Conservation (phyloP, 148 eudicot species). For the Rhododendron henanense region DNA sequence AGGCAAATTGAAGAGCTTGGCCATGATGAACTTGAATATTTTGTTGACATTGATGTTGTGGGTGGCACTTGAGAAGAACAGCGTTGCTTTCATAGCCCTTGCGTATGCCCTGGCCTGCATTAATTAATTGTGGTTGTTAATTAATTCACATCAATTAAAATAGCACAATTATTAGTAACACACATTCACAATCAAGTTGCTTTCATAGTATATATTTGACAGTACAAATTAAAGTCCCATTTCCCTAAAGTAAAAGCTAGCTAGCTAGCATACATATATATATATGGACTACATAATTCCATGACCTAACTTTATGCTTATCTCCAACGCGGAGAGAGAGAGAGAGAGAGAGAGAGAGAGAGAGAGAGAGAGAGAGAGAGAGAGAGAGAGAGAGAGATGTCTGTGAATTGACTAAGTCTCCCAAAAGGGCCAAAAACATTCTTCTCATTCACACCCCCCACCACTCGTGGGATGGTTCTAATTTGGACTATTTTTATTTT, state of each 20-base stretch:
- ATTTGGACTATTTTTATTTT: no score
- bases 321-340: not conserved
- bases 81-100: constrained; percentile 50
- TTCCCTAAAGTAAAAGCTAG: not conserved
- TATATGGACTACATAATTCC: not conserved
- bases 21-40: constrained; percentile 60
- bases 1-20: constrained; percentile 57
- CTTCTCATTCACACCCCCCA: not conserved
- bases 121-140: no score
- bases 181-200: no score
- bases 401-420: not conserved
- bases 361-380: not conserved
- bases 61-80: constrained; percentile 61
- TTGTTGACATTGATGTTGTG: constrained; percentile 70
- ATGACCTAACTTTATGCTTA: not conserved
- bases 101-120: constrained; percentile 63
- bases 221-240: not conserved
- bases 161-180: not conserved
- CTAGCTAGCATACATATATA: not conserved
- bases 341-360: not conserved
- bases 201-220: not conserved
- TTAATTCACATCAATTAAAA: not conserved
- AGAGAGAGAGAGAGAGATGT: not conserved
- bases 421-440: not conserved
- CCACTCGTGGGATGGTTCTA: not conserved